phyloP scores from a whole-genome alignment of 164 flowering plant genomes.

The Vitis rupestris region DNA sequence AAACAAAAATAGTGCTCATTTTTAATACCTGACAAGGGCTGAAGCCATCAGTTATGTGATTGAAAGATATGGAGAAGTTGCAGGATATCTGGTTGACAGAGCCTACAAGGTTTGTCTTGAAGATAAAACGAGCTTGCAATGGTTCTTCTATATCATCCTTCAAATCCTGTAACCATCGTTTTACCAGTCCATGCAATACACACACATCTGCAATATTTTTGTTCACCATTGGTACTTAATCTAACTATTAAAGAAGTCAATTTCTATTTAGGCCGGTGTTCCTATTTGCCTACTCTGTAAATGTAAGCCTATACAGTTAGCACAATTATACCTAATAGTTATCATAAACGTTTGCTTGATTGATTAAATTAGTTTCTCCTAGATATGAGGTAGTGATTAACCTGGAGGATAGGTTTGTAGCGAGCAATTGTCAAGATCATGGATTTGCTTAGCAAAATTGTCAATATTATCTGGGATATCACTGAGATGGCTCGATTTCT shows the following conservation, averaged over 20 bases:
- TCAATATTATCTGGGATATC: conserved; percentile 38
- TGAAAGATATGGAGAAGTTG: conserved; percentile 45
- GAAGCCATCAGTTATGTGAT: conserved; percentile 59
- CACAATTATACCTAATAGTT: too few species aligned
- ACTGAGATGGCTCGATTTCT: conserved; percentile 38
- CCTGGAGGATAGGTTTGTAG: conserved; percentile 58
- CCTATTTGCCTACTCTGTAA: too few species aligned
- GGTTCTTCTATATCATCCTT: conserved; percentile 60
- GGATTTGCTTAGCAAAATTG: conserved; percentile 46
- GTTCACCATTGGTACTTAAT: background rate
- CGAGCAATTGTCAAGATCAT: conserved; percentile 76
- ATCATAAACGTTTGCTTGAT: background rate
- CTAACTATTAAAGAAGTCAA: too few species aligned
- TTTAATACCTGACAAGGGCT: conserved; percentile 58
- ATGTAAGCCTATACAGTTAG: too few species aligned
- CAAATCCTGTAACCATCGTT: conserved; percentile 70
- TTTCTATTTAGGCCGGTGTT: too few species aligned
- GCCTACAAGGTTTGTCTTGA: conserved; percentile 52
- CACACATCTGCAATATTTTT: conserved; percentile 44
- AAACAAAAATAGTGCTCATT: background rate
- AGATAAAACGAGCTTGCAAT: conserved; percentile 59
- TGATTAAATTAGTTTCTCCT: background rate
- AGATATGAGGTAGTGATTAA: conserved; percentile 13
- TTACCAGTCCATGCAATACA: conserved; percentile 55
- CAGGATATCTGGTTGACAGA: conserved; percentile 56